Evolutionary conservation across 73 alveolate genomes (phyloP).

Genomic region (Paramecium tetraurelia): DNA sequence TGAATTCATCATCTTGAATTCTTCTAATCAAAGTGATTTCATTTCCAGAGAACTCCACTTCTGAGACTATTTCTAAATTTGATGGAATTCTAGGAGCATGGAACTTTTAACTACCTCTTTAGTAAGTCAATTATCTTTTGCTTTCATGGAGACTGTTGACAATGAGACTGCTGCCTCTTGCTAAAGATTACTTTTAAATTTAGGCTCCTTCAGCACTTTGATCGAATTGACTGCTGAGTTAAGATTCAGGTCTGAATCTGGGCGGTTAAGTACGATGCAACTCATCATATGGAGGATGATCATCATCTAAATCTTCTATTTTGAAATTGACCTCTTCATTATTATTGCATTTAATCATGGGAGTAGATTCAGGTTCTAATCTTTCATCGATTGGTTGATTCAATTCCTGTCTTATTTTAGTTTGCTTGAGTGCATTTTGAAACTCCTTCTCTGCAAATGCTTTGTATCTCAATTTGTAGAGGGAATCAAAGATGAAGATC

Average conservation of each 20-base stretch:
- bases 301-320: conserved; percentile 18
- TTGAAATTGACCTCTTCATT: background rate
- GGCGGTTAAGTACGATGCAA: background rate
- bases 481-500: background rate
- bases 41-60: background rate
- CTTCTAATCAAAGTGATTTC: background rate
- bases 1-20: background rate
- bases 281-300: conserved; percentile 31
- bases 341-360: background rate
- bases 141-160: background rate
- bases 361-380: background rate
- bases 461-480: background rate
- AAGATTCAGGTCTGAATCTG: background rate
- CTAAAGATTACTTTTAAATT: background rate
- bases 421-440: background rate
- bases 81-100: background rate
- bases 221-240: background rate
- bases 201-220: background rate
- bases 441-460: conserved; percentile 14
- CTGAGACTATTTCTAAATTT: conserved; percentile 35
- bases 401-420: background rate
- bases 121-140: background rate
- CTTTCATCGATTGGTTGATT: background rate
- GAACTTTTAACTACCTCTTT: background rate
- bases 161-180: background rate